Evolutionary conservation across 805 yeast species (phyloP).

Genomic region (Candida hungchunana): DNA sequence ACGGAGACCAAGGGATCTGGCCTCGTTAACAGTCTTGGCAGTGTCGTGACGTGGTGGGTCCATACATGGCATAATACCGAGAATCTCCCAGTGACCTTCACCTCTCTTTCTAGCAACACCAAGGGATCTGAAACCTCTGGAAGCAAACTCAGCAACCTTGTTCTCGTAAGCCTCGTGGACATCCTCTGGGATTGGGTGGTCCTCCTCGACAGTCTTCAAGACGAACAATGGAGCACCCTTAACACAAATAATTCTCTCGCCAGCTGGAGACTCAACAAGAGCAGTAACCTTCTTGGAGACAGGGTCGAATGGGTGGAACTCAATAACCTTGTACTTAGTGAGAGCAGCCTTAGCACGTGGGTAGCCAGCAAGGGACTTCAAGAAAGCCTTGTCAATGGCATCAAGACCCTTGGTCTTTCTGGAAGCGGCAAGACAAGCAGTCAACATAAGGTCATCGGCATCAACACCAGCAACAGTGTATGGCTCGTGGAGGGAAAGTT

Average conservation of each 20-base stretch:
- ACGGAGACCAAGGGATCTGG: slow-evolving; percentile 85
- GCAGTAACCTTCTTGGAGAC: slow-evolving; percentile 96
- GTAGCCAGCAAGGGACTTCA: slow-evolving; percentile 80
- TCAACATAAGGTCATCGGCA: slow-evolving; percentile 92
- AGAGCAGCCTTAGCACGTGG: slow-evolving; percentile 92
- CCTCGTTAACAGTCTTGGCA: slow-evolving; percentile 90
- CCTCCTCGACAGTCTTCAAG: slow-evolving; percentile 93
- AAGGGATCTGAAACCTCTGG: slow-evolving; percentile 96
- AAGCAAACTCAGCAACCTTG: slow-evolving; percentile 96
- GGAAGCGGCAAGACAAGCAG: slow-evolving; percentile 97
- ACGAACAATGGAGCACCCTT: slow-evolving; percentile 98
- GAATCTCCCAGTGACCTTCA: slow-evolving; percentile 96
- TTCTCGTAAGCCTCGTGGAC: slow-evolving; percentile 91
- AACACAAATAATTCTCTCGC: slow-evolving; percentile 92
- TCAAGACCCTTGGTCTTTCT: slow-evolving; percentile 98
- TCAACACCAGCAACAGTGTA: slow-evolving; percentile 97
- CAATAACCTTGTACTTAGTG: slow-evolving; percentile 89
- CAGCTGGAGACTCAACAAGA: slow-evolving; percentile 91
- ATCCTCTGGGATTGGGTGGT: slow-evolving; percentile 93
- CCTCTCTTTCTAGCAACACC: slow-evolving; percentile 99
- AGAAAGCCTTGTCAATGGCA: slow-evolving; percentile 95
- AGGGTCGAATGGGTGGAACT: slow-evolving; percentile 97
- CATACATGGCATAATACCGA: slow-evolving; percentile 98
- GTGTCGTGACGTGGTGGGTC: slow-evolving; percentile 99
- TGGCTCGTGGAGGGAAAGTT: slow-evolving; percentile 93